Conservation (phyloP, 2,329 filamentous ascomycete species). For the Stemphylium beticola region DNA sequence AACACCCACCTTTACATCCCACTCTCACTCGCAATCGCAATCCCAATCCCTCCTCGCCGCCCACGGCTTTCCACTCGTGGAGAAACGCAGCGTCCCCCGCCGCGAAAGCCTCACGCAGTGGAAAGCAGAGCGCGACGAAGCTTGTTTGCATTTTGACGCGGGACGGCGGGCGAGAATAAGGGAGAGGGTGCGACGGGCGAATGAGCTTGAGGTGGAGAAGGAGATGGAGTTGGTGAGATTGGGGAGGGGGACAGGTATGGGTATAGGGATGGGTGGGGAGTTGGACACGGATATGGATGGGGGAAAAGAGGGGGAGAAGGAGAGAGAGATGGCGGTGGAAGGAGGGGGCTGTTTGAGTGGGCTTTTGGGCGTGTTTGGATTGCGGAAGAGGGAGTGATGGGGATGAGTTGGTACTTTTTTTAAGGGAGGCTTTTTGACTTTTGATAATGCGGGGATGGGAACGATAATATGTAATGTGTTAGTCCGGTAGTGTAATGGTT, state of each 20-base stretch:
- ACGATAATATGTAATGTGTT: background rate
- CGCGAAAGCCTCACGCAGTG: conserved; percentile 30
- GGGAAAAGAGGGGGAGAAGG: background rate
- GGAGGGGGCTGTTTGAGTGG: conserved; percentile 10
- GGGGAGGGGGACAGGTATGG: background rate
- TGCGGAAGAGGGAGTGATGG: background rate
- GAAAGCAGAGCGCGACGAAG: conserved; percentile 35
- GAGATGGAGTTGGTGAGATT: conserved; percentile 25
- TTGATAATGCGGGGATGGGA: background rate
- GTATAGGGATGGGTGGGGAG: no score
- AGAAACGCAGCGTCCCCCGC: conserved; percentile 17
- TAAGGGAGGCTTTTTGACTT: background rate
- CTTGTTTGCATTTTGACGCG: conserved; percentile 5
- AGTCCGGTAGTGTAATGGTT: no score
- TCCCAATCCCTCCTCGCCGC: background rate
- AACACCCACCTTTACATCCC: background rate
- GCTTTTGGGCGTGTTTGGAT: background rate
- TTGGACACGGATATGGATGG: no score
- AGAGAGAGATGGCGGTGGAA: background rate
- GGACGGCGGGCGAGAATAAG: conserved; percentile 25
- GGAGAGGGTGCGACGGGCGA: conserved; percentile 36
- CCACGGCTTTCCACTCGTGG: background rate
- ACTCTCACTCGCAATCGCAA: background rate
- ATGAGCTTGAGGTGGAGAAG: conserved; percentile 36
- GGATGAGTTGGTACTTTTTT: no score